phyloP scores from a whole-genome alignment of 2,329 filamentous ascomycete species.

The Aspergillus sp. region DNA sequence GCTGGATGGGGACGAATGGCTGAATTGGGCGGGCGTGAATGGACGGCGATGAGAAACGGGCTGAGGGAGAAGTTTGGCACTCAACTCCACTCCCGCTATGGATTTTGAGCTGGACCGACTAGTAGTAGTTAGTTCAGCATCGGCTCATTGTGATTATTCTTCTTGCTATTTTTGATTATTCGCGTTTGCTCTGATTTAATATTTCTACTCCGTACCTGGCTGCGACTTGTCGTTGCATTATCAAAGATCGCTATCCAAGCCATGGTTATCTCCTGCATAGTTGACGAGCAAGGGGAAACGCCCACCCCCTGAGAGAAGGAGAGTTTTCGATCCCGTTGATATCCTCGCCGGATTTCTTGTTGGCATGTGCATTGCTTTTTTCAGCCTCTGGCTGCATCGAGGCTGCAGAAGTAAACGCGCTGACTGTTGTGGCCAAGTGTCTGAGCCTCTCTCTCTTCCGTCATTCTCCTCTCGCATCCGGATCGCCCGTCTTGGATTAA shows the following conservation, averaged over 20 bases:
- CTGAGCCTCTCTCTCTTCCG: slow-evolving; percentile 9
- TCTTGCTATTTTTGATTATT: not conserved
- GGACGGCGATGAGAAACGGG: slow-evolving; percentile 12
- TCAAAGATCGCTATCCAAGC: too few species aligned
- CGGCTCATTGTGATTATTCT: not conserved
- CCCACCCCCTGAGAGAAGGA: not conserved
- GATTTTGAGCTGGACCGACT: slow-evolving; percentile 16
- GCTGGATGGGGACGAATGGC: slow-evolving; percentile 12
- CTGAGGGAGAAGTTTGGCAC: slow-evolving; percentile 4
- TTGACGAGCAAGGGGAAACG: not conserved
- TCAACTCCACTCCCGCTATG: slow-evolving; percentile 9
- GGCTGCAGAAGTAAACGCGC: slow-evolving; percentile 14
- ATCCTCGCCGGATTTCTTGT: not conserved
- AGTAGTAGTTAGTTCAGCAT: not conserved
- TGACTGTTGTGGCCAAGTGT: slow-evolving; percentile 9
- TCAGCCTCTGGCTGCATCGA: slow-evolving; percentile 16
- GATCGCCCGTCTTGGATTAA: not conserved
- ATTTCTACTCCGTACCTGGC: too few species aligned
- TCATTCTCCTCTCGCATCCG: not conserved
- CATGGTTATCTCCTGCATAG: not conserved
- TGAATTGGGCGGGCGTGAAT: slow-evolving; percentile 8
- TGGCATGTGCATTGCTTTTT: slow-evolving; percentile 3
- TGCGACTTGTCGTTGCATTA: too few species aligned
- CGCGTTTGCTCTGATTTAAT: not conserved
- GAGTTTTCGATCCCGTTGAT: not conserved